phyloP scores from a whole-genome alignment of 2,329 filamentous ascomycete genomes.

The Coccinonectria pachysandricola region DNA sequence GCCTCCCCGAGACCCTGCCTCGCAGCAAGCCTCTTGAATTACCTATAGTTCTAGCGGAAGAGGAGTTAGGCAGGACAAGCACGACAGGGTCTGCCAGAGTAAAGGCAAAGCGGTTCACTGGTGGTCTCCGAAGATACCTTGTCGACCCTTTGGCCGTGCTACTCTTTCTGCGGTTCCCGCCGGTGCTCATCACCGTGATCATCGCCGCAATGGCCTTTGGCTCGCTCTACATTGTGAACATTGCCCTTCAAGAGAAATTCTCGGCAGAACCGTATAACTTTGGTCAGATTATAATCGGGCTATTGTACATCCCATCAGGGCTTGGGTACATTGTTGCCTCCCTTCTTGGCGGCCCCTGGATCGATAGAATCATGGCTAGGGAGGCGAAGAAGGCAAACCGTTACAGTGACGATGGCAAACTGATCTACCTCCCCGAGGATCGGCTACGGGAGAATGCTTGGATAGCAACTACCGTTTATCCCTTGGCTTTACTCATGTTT shows the following conservation, averaged over 20 bases:
- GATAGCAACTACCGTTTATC: conserved; percentile 62
- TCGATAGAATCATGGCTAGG: conserved; percentile 69
- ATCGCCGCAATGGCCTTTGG: conserved; percentile 68
- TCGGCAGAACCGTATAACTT: conserved; percentile 57
- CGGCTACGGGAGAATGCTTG: conserved; percentile 75
- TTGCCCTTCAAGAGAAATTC: conserved; percentile 64
- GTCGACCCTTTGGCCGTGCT: conserved; percentile 65
- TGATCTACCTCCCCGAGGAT: conserved; percentile 67
- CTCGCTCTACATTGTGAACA: conserved; percentile 66
- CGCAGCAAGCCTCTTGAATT: conserved; percentile 17
- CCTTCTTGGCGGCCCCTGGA: conserved; percentile 64
- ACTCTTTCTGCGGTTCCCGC: conserved; percentile 59
- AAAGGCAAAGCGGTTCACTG: conserved; percentile 43
- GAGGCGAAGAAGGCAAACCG: conserved; percentile 61
- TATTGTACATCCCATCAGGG: conserved; percentile 68
- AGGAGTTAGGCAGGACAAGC: conserved; percentile 36
- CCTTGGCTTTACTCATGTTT: conserved; percentile 61
- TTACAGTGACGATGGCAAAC: conserved; percentile 54
- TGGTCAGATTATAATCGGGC: conserved; percentile 56
- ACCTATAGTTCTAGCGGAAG: conserved; percentile 1
- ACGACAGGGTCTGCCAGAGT: conserved; percentile 52
- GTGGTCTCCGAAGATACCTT: conserved; percentile 48
- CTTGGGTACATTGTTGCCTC: conserved; percentile 63
- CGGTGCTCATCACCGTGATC: conserved; percentile 63
- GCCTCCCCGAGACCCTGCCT: conserved; percentile 55